These are phyloP conservation scores for Umbellularia californica DNA, from an alignment of 164 flowering plant genomes.

Conservation along the genomic window DNA sequence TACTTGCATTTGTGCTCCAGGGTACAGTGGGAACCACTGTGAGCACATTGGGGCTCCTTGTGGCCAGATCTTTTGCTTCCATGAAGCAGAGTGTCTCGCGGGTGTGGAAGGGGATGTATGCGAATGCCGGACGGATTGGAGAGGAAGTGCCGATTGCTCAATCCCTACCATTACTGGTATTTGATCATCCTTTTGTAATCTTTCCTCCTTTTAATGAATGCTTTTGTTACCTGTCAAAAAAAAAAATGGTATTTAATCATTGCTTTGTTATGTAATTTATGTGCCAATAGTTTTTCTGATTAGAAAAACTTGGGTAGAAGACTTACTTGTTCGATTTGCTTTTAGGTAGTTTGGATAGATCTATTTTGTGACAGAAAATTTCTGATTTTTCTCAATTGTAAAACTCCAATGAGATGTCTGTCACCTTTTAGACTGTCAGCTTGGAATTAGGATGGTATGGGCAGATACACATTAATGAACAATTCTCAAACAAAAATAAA, in stretches of 20 bases:
- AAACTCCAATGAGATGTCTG: not conserved
- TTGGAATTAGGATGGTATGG: not conserved
- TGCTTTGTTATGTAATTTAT: not conserved
- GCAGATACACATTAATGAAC: not conserved
- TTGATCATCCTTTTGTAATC: not conserved
- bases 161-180: constrained; percentile 21
- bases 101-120: constrained; percentile 18
- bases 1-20: constrained; percentile 24
- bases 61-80: constrained; percentile 33
- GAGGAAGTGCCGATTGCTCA: constrained; percentile 32
- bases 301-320: too few species aligned
- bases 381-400: not conserved
- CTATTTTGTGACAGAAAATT: not conserved
- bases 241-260: constrained; percentile 7
- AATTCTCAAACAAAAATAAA: not conserved
- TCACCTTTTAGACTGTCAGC: not conserved
- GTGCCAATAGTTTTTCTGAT: not conserved
- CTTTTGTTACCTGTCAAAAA: too few species aligned
- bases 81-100: constrained; percentile 27
- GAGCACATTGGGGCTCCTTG: constrained; percentile 32
- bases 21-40: constrained; percentile 27
- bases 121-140: constrained; percentile 30
- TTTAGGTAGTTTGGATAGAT: not conserved
- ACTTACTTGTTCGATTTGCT: too few species aligned
- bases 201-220: too few species aligned